phyloP scores from a whole-genome alignment of 164 flowering plant genomes.

The Sedum album region DNA sequence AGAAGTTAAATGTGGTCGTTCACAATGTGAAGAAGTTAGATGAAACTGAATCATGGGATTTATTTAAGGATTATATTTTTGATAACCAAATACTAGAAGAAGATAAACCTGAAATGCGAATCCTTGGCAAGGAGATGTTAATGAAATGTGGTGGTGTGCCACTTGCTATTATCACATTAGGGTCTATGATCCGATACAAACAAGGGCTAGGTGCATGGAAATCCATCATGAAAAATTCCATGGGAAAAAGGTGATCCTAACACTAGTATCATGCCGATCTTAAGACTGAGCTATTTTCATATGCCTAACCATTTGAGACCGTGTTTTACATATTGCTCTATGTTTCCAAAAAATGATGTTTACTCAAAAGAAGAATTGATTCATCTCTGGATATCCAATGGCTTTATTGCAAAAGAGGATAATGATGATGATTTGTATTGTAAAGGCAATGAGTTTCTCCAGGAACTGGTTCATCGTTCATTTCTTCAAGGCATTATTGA shows the following conservation, averaged over 20 bases:
- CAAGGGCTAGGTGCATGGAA: neutral
- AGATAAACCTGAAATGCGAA: neutral
- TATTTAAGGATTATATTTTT: neutral
- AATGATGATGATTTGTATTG: neutral
- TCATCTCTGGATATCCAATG: slow-evolving; percentile 9
- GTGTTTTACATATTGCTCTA: slow-evolving; percentile 4
- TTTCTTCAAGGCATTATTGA: neutral
- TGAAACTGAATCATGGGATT: neutral
- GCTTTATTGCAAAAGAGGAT: neutral
- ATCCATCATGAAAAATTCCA: neutral
- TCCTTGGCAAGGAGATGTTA: neutral
- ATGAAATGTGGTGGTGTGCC: slow-evolving; percentile 3
- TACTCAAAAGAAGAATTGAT: neutral
- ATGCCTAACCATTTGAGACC: slow-evolving; percentile 2
- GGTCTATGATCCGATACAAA: neutral
- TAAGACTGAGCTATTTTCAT: neutral
- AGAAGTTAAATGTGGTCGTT: neutral
- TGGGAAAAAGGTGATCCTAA: neutral
- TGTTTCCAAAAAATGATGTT: slow-evolving; percentile 4
- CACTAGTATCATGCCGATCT: neutral
- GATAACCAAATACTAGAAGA: neutral
- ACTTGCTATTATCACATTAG: neutral
- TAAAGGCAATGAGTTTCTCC: neutral
- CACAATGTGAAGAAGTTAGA: neutral
- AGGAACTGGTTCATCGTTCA: neutral